Base-by-base conservation (phyloP, 495 filamentous ascomycete genomes). In the Sphaerosporella brunnea region DNA sequence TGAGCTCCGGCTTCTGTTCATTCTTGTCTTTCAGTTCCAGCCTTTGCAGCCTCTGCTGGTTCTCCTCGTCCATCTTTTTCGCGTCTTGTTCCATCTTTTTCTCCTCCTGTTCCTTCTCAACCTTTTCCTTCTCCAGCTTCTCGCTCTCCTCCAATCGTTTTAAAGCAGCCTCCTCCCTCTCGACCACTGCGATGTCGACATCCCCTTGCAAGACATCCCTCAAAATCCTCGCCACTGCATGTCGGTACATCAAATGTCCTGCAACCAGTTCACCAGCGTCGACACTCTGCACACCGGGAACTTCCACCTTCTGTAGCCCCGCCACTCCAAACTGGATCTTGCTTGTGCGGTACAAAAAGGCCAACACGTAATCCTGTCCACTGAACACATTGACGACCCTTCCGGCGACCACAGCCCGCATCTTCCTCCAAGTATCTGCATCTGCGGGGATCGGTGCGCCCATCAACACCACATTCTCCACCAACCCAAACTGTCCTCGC, bases 391-490 rank as follows among this genome's bases (percentile, higher is more conserved):
- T 60, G 1, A 60, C 50, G 11, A 59, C 47, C 23, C 58, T 50
- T 1, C 58, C 58, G 2, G 56, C 56, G 26, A 53, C 58, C 1
- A 56, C 50, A 15, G 41, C 36, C 5, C 56, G 43, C 8, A 55
- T 44, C 2, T 32, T 35, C 15, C 23, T 48, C 58, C 58, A 60
- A 8, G 15, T 30, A 9, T 47, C 50, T 9, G 15, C 36, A 8
- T 32, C 40, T 13, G 49, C 40, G 0, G 88, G 88, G 2, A 74
- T 75, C 1, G 90, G 86, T 0, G 80, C 72, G 8, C 90, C 90
- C 58, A 95, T 80, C 21, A 97, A 51, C 13, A 93, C 74, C 3
- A 74, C 90, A 23, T 78, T 80, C 53, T 96, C 90, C 8, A 97
- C 69, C 2, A 96, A 56, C 0, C 90, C 90, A 62, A 92, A 93